Percentiles rank a stretch among this genome's conserved stretches.
Evolutionary conservation across 345 rosid genomes (phyloP).

Genomic region (Citrus sp.): DNA sequence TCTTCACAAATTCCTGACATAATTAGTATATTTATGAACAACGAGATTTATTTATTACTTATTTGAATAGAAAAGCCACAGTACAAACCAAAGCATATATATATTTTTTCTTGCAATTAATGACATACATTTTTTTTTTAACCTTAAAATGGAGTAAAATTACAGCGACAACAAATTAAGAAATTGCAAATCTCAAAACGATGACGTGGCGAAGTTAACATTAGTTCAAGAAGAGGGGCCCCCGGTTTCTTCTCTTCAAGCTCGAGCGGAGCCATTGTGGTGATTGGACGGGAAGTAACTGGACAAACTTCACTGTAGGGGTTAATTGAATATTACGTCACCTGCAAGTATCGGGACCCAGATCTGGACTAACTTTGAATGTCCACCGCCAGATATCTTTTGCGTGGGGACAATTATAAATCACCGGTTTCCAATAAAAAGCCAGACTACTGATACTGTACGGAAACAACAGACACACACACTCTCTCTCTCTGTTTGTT

Average conservation of each 20-base stretch:
- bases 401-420: slow-evolving; percentile 23
- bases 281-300: slow-evolving; percentile 5
- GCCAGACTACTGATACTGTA: slow-evolving; percentile 5
- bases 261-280: neutral
- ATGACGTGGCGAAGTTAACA: neutral
- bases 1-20: too few species aligned
- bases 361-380: slow-evolving; percentile 16
- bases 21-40: too few species aligned
- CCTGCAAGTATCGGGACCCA: slow-evolving; percentile 11
- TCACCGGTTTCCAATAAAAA: slow-evolving; percentile 31
- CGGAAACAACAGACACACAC: neutral
- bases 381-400: slow-evolving; percentile 32
- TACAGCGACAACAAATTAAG: neutral
- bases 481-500: neutral
- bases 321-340: slow-evolving; percentile 29
- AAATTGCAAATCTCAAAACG: neutral
- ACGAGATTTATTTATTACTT: too few species aligned
- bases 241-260: too few species aligned
- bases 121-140: too few species aligned
- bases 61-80: too few species aligned
- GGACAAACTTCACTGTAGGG: slow-evolving; percentile 12
- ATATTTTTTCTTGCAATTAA: too few species aligned
- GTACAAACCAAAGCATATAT: too few species aligned
- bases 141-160: too few species aligned
- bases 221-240: neutral